These are phyloP conservation scores for Sherardia arvensis DNA, from an alignment of 257 asterid genomes.

Conservation along the genomic window DNA sequence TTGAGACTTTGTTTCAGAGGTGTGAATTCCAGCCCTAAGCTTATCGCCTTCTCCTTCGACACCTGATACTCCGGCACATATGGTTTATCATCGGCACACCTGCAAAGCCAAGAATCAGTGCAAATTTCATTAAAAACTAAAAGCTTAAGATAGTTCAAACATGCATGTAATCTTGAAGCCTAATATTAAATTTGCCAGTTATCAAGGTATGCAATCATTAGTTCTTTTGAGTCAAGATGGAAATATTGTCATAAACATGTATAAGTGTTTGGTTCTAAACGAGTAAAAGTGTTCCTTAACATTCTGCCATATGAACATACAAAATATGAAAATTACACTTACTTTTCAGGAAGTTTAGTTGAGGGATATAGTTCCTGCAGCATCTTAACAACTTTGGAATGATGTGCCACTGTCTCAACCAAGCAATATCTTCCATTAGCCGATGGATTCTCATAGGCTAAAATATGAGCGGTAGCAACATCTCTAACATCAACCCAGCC, in stretches of 20 bases:
- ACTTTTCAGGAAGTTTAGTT: conserved; percentile 17
- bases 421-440: conserved; percentile 24
- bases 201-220: too few relatives aligned
- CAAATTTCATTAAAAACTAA: not conserved
- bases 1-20: conserved; percentile 54
- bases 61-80: conserved; percentile 47
- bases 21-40: conserved; percentile 54
- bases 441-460: conserved; percentile 20
- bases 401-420: conserved; percentile 18
- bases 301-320: not conserved
- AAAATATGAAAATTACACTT: not conserved
- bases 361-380: conserved; percentile 18
- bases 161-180: not conserved
- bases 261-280: not conserved
- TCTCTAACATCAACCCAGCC: conserved; percentile 30
- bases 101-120: conserved; percentile 7
- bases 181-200: not conserved
- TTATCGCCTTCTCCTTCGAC: conserved; percentile 49
- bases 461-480: conserved; percentile 26
- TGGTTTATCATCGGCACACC: conserved; percentile 79
- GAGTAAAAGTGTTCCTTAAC: not conserved
- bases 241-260: not conserved
- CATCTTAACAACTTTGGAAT: conserved; percentile 17
- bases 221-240: too few relatives aligned
- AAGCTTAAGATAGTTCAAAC: not conserved